Evolutionary conservation across 2,329 filamentous ascomycete species (phyloP), one percentile per base, ranked within the genome.

Genomic region (Paracamarosporium sp.): DNA sequence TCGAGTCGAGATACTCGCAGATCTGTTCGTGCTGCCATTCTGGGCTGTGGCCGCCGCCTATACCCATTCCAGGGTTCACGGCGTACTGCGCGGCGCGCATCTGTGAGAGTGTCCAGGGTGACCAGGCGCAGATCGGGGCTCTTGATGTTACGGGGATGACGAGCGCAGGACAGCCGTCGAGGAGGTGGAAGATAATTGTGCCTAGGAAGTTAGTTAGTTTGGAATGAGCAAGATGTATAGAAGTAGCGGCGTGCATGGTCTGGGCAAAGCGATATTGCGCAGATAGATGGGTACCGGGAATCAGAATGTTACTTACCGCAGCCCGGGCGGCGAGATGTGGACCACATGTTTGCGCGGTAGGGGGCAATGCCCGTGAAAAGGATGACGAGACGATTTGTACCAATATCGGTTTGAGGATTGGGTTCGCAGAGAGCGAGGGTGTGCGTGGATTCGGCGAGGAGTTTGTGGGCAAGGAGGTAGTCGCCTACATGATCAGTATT

Each of bases 361-460:
- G 76, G 75, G 1, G 75, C 70, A 52, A 79, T 74, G 30, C 65
- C 75, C n/a, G 73, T 73, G 64, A 78, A 76, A 56, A 75, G 65
- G 48, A 78, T 55, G 46, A 76, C 57, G 48, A 78, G 61, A 52
- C 76, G 70, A 59, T 75, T 76, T 38, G 66, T 69, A 43, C 66
- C 66, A 43, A 74, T 69, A 58, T 74, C 68, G 43, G 50, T 56
- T 41, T 56, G 30, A 4, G 71, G 71, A 54, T 66, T 59, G 40
- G 74, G 57, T 52, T 73, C 68, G 63, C 73, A 76, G 20, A 76
- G 45, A 50, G 66, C 50, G 61, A 77, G 71, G 12, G 69, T 68
- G 55, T 73, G 62, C 13, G 64, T 48, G 40, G 64, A 65, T 62
- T 76, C 69, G 43, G 66, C 55, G 53, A 78, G 65, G 52, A 75